A percentile compares a stretch with the other conserved stretches of the same genome.
These are phyloP conservation scores for Tolypocladium guangdongense DNA, from an alignment of 2,329 filamentous ascomycete species.

Conservation along the genomic window DNA sequence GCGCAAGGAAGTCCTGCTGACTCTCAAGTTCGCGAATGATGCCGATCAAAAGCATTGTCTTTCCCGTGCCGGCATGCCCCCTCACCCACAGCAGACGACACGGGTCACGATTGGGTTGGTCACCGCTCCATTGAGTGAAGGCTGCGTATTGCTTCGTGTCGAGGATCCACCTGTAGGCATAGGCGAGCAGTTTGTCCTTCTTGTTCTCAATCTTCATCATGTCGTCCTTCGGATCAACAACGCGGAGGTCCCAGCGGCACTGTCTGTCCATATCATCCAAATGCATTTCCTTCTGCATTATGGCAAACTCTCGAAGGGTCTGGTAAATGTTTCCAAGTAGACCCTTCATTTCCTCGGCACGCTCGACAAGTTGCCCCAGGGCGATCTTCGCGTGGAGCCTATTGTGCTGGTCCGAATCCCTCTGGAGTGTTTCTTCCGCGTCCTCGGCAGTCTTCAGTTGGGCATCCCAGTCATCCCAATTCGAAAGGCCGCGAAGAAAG, in stretches of 20 bases:
- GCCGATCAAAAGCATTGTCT: too few species aligned
- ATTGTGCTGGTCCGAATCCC: neutral
- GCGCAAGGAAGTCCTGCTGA: too few species aligned
- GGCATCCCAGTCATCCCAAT: neutral
- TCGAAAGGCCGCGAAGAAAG: neutral
- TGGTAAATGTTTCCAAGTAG: neutral
- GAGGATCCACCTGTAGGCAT: neutral
- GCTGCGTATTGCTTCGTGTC: neutral
- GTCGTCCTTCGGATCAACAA: neutral
- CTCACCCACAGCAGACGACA: too few species aligned
- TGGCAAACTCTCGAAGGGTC: neutral
- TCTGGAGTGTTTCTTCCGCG: neutral
- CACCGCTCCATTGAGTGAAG: neutral
- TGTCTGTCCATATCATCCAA: neutral
- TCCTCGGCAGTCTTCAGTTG: neutral
- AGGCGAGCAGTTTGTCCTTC: neutral
- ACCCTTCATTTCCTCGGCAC: neutral
- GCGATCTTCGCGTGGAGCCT: neutral
- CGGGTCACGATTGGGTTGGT: too few species aligned
- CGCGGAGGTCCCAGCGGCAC: neutral
- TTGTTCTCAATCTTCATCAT: neutral
- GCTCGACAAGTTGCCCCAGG: neutral
- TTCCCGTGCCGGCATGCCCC: too few species aligned
- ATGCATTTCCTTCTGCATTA: neutral
- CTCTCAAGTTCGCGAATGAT: too few species aligned